Percentiles rank a stretch among this genome's conserved stretches.
phyloP scores from a whole-genome alignment of 164 flowering plant genomes.

The Stephania japonica region DNA sequence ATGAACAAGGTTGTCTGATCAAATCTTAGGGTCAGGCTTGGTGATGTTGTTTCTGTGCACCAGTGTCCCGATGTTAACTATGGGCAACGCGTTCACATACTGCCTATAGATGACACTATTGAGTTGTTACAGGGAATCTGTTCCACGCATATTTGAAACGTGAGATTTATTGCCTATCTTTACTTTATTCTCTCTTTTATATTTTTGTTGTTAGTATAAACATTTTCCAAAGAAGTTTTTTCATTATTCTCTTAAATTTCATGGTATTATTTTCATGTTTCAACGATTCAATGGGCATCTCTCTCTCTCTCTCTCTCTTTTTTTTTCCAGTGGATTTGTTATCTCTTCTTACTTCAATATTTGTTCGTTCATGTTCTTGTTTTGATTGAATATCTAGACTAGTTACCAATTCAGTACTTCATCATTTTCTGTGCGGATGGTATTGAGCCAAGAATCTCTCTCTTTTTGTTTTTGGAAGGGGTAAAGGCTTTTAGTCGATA shows the following conservation, averaged over 20 bases:
- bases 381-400: not conserved
- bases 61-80: constrained; percentile 29
- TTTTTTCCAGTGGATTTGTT: not conserved
- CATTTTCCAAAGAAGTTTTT: not conserved
- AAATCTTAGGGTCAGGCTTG: constrained; percentile 25
- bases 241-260: no score
- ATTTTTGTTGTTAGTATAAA: not conserved
- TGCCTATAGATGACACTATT: constrained; percentile 29
- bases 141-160: constrained; percentile 27
- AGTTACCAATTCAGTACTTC: not conserved
- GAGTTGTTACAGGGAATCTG: constrained; percentile 25
- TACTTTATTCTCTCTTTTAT: not conserved
- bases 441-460: not conserved
- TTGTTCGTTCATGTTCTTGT: not conserved
- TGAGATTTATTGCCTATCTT: constrained; percentile 8
- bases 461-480: not conserved
- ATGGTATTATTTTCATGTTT: not conserved
- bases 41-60: constrained; percentile 31
- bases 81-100: constrained; percentile 29
- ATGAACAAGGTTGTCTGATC: constrained; percentile 31
- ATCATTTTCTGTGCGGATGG: not conserved
- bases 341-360: not conserved
- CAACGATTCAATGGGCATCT: not conserved
- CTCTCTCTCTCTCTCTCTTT: no score
- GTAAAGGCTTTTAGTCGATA: not conserved